phyloP scores from a whole-genome alignment of 805 yeast species.

The Candida krabiensis region DNA sequence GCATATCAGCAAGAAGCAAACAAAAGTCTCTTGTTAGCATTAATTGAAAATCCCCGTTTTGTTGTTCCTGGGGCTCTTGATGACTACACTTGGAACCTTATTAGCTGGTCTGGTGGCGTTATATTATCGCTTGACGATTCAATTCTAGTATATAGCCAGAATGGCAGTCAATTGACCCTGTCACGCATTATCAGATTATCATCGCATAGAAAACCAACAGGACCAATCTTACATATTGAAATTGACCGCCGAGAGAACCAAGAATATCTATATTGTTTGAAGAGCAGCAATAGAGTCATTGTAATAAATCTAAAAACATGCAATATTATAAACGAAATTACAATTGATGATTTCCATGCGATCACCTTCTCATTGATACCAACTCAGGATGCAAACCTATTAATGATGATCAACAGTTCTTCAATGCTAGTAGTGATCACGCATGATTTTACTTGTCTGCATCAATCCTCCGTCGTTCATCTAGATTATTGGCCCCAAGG shows the following conservation, averaged over 20 bases:
- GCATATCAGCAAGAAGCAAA: slow-evolving; percentile 2
- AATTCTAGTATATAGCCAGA: slow-evolving; percentile 5
- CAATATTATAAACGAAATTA: slow-evolving; percentile 5
- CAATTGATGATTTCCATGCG: background rate
- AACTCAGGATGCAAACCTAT: slow-evolving; percentile 2
- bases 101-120: slow-evolving; percentile 11
- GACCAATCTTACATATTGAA: slow-evolving; percentile 1
- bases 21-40: slow-evolving; percentile 7
- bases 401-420: slow-evolving; percentile 3
- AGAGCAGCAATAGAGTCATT: slow-evolving; percentile 1
- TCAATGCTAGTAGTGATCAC: slow-evolving; percentile 4
- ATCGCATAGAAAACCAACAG: background rate
- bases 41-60: slow-evolving; percentile 1
- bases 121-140: slow-evolving; percentile 10
- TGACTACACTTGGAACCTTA: slow-evolving; percentile 4
- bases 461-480: slow-evolving; percentile 7
- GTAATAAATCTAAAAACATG: slow-evolving; percentile 9
- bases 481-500: slow-evolving; percentile 28
- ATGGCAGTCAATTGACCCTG: background rate
- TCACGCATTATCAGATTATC: slow-evolving; percentile 11
- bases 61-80: slow-evolving; percentile 9
- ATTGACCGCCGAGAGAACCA: slow-evolving; percentile 1
- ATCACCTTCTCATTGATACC: background rate
- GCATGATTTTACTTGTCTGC: slow-evolving; percentile 3
- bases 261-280: slow-evolving; percentile 9